Conservation (phyloP, 2,329 filamentous ascomycete species). For the Rhexocercosporidium sp. region DNA sequence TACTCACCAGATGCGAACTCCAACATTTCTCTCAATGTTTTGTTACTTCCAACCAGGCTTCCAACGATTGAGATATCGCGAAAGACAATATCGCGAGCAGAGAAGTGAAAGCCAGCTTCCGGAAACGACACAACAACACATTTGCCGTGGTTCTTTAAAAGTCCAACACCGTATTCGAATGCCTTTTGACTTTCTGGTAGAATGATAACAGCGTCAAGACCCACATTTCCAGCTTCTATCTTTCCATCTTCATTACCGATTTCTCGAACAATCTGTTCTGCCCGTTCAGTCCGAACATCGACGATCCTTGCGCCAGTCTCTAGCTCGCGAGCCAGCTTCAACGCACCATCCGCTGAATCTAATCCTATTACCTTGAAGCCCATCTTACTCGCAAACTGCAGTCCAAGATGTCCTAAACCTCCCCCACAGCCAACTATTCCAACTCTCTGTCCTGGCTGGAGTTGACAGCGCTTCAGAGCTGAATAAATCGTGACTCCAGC, state of each 20-base stretch:
- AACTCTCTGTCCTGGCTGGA: constrained; percentile 60
- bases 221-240: constrained; percentile 46
- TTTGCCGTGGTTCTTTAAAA: constrained; percentile 51
- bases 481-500: constrained; percentile 75
- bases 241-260: constrained; percentile 45
- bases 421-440: constrained; percentile 72
- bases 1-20: constrained; percentile 36
- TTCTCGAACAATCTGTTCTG: constrained; percentile 30
- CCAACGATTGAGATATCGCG: constrained; percentile 50
- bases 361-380: constrained; percentile 55
- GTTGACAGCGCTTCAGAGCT: constrained; percentile 63
- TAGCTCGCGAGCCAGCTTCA: constrained; percentile 47
- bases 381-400: constrained; percentile 54
- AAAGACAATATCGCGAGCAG: constrained; percentile 49
- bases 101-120: constrained; percentile 49
- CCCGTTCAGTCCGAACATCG: constrained; percentile 44
- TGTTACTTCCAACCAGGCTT: constrained; percentile 50
- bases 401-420: constrained; percentile 61
- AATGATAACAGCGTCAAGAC: constrained; percentile 52
- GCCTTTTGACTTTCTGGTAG: constrained; percentile 52
- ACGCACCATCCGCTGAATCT: constrained; percentile 54
- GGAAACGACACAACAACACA: constrained; percentile 54
- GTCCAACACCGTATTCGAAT: constrained; percentile 52
- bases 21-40: constrained; percentile 46
- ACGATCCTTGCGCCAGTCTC: constrained; percentile 44